These are phyloP conservation scores for Dactylonectria macrodidyma DNA, from an alignment of 2,329 filamentous ascomycete genomes.

Conservation along the genomic window DNA sequence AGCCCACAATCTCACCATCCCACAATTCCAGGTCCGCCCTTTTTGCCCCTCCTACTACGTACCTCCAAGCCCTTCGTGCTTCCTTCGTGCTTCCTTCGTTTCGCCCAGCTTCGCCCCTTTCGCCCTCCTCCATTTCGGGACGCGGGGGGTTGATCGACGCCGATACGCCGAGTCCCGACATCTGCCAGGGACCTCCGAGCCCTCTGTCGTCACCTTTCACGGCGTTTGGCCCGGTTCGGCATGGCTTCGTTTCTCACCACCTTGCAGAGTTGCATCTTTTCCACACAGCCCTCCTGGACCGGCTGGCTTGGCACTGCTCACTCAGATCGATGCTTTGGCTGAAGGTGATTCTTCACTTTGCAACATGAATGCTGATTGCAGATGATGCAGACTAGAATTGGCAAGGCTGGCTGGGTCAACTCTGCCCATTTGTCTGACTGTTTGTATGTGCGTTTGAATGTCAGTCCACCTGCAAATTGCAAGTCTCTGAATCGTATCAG, in stretches of 20 bases:
- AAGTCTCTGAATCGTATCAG: not conserved
- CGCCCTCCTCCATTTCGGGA: slow-evolving; percentile 13
- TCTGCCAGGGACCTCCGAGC: slow-evolving; percentile 11
- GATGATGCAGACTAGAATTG: not conserved
- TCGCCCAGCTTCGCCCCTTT: slow-evolving; percentile 30
- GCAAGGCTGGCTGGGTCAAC: not conserved
- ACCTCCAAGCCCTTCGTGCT: not conserved
- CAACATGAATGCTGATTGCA: slow-evolving; percentile 8
- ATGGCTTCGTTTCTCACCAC: slow-evolving; percentile 11
- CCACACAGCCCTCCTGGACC: slow-evolving; percentile 21
- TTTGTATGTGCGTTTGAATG: not conserved
- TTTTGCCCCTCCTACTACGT: not conserved
- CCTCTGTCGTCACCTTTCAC: slow-evolving; percentile 28
- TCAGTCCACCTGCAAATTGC: not conserved
- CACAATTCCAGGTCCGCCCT: slow-evolving; percentile 16
- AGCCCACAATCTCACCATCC: slow-evolving; percentile 14
- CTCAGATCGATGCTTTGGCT: not conserved
- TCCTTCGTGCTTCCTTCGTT: not conserved
- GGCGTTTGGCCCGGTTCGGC: slow-evolving; percentile 14
- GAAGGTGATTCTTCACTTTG: not conserved
- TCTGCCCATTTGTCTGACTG: not conserved
- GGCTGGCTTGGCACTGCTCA: slow-evolving; percentile 21
- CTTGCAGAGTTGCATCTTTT: slow-evolving; percentile 1
- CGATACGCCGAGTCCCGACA: slow-evolving; percentile 16
- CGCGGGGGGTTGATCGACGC: slow-evolving; percentile 28